Base-by-base conservation (phyloP, 805 yeast genomes). In the Ogataea naganishii region DNA sequence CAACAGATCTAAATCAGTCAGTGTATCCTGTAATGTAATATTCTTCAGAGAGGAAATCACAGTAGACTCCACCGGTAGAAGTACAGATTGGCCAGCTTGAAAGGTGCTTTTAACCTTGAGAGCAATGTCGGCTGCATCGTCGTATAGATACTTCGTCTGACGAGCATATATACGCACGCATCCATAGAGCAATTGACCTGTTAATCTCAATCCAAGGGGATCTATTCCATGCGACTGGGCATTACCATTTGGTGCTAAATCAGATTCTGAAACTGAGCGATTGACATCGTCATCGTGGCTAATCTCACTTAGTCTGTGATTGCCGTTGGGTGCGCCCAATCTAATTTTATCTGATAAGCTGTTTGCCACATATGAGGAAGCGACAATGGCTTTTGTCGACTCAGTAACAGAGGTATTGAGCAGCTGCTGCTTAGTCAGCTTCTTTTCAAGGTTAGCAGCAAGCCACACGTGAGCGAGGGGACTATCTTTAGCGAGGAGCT, bases 391-490 rank as follows among this genome's bases (percentile, higher is more conserved):
- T 36, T 66, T 62, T 18, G 80, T 71, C 12, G 88, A 78, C 36
- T 75, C 69, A 10, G 69, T 49, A 34, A 88, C 76, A 43, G 81
- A 72, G 10, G 95, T 79, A 43, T 71, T 76, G 28, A 84, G 60
- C 26, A 79, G 62, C 47, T 82, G 89, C 31, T 72, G 73, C 43
- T 80, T 79, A 24, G 86, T 68, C 20, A 83, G 67, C 41, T 77
- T 79, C 44, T 75, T 73, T 43, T 86, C 94, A 56, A 86, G 68
- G 49, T 83, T 86, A 14, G 95, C 89, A 7, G 96, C 96, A 27
- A 86, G 64, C 96, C 96, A 86, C 7, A 85, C 86, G 40, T 79
- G 82, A 3, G 94, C 94, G 36, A 86, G 61, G 1, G 95, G 95
- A 3, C 95, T 94, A 47, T 77, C 77, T 36, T 72, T 76, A 2